phyloP scores from a whole-genome alignment of 208 protist species.

The Angomonas deanei region DNA sequence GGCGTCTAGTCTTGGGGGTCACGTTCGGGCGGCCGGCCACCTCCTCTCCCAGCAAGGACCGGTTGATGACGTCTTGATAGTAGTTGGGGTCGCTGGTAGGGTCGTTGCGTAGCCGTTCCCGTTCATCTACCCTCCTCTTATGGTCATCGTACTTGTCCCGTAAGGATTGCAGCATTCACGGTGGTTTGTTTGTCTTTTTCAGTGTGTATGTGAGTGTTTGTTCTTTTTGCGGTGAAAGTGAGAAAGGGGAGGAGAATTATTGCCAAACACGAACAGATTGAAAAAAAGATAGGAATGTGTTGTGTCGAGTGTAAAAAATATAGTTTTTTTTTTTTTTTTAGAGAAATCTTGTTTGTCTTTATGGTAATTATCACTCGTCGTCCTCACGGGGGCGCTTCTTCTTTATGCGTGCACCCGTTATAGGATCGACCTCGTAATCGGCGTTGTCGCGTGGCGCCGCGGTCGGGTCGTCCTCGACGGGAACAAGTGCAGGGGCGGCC shows the following conservation, averaged over 20 bases:
- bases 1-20: neutral
- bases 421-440: neutral
- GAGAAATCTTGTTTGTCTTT: too few species aligned
- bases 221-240: neutral
- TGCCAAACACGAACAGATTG: too few species aligned
- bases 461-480: neutral
- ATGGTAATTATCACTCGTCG: neutral
- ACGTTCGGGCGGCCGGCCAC: neutral
- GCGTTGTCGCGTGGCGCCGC: neutral
- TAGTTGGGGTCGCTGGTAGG: neutral
- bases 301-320: neutral
- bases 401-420: constrained; percentile 1
- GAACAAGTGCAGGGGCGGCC: neutral
- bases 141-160: neutral
- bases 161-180: neutral
- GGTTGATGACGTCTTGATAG: neutral
- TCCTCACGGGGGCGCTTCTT: constrained; percentile 1
- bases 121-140: neutral
- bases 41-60: neutral
- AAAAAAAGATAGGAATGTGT: too few species aligned
- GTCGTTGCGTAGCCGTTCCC: neutral
- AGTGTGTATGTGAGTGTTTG: constrained; percentile 3
- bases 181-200: neutral
- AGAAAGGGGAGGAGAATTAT: too few species aligned
- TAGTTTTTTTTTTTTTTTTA: too few species aligned